Evolutionary conservation across 768 basidiomycete genomes (phyloP).

Genomic region (Serendipita sp.): DNA sequence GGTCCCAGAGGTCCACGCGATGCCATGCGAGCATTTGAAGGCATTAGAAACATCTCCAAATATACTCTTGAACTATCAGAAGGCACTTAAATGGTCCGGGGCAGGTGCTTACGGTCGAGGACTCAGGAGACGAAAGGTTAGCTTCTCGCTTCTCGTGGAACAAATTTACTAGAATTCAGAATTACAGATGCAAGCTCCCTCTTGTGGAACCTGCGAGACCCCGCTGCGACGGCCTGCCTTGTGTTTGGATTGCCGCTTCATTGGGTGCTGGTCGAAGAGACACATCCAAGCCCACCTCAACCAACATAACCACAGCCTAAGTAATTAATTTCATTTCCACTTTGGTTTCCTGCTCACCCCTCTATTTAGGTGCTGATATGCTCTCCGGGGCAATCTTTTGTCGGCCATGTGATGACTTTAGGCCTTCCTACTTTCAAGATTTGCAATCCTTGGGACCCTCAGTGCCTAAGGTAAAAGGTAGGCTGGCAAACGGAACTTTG

Average conservation of each 20-base stretch:
- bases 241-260: slow-evolving; percentile 53
- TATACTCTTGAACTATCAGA: background rate
- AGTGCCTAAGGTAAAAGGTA: too few relatives aligned
- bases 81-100: background rate
- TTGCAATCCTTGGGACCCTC: too few relatives aligned
- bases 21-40: background rate
- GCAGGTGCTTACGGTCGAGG: background rate
- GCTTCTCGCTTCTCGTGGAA: background rate
- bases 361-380: background rate
- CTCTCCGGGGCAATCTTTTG: background rate
- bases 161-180: background rate
- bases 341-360: background rate
- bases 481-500: too few relatives aligned
- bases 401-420: background rate
- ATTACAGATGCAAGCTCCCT: slow-evolving; percentile 37
- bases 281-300: slow-evolving; percentile 45
- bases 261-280: slow-evolving; percentile 49
- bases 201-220: slow-evolving; percentile 42
- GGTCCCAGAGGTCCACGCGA: background rate
- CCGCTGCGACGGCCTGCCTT: slow-evolving; percentile 48
- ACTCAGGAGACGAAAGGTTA: background rate
- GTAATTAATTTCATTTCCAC: background rate
- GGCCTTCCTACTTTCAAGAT: background rate
- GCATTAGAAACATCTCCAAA: background rate
- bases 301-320: slow-evolving; percentile 39